Conservation (phyloP, 441 rosid genomes). For the Theobroma grandiflorum region DNA sequence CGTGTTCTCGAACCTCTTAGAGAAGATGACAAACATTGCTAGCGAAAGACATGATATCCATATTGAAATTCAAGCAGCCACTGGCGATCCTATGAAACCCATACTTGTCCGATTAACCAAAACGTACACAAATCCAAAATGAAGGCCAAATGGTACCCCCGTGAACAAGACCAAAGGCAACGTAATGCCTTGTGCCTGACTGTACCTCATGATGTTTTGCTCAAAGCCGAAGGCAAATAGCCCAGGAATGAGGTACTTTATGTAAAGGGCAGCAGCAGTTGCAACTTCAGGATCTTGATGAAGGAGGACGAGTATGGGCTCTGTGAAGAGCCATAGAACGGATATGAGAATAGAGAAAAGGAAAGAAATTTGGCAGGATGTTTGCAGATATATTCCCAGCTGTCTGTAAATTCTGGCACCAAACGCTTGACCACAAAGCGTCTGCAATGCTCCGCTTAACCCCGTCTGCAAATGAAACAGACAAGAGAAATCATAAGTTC, state of each 20-base stretch:
- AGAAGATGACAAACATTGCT: conserved; percentile 46
- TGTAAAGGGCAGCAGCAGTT: conserved; percentile 54
- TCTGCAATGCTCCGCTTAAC: conserved; percentile 79
- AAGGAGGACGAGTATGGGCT: conserved; percentile 51
- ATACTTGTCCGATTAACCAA: conserved; percentile 50
- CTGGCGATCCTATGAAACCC: conserved; percentile 70
- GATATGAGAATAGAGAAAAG: conserved; percentile 51
- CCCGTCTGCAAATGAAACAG: conserved; percentile 45
- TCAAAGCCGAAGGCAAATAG: conserved; percentile 68
- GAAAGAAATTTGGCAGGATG: conserved; percentile 69
- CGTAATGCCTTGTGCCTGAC: conserved; percentile 73
- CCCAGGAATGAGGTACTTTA: conserved; percentile 70
- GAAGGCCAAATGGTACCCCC: conserved; percentile 46
- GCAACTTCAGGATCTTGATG: conserved; percentile 62
- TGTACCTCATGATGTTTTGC: conserved; percentile 69
- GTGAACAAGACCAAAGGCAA: conserved; percentile 56
- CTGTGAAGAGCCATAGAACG: conserved; percentile 59
- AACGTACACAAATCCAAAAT: conserved; percentile 47
- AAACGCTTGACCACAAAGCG: conserved; percentile 83
- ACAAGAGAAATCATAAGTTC: neutral
- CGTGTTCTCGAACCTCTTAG: conserved; percentile 55
- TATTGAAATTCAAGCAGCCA: conserved; percentile 73
- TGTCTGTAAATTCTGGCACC: conserved; percentile 64
- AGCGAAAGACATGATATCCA: conserved; percentile 61
- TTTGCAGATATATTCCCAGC: conserved; percentile 73